Evolutionary conservation across 2,329 filamentous ascomycete species (phyloP), one percentile per base, ranked within the genome.

Genomic region (Ophiosphaerella narmari): DNA sequence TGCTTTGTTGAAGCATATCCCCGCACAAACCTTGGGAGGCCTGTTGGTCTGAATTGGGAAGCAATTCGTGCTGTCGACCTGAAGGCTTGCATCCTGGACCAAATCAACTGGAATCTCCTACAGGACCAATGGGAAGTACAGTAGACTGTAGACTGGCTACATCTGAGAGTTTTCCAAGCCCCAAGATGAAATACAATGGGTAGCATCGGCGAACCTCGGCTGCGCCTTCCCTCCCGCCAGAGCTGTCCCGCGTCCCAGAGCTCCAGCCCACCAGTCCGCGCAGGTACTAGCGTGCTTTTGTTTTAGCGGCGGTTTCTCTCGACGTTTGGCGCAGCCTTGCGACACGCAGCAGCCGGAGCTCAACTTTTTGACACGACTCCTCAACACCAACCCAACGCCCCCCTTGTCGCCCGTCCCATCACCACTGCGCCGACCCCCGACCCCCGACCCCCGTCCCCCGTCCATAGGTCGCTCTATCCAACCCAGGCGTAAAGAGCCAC

Each of bases 11-110:
- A 79, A 57, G 75, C 75, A 68, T 77, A 78, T 48, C 75, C 74
- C 43, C 83, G 80, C 53, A 76, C 72, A 41, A 85, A 71, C 44
- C 80, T 78, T 39, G 86, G 84, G 32, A 87, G 76, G 36, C 81
- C 81, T 43, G 78, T 79, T 36, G 80, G 74, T 9, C 63, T 81
- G 66, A 88, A 82, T 55, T 81, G 81, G 24, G 82, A 82, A 66
- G 83, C 82, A 56, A 84, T 74, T 39, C 89, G 82, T 70, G 84
- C 80, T 66, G 88, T 73, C 61, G 78, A 80, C 62, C 83, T 81
- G 50, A 86, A 72, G 36, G 79, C 68, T 64, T 82, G 83, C 72
- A 75, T 75, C 1, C 14, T 60, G 53, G 24, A 13, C 43, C 41
- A 54, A n/a, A 23, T 42, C 23, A 56, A 52, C 54, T 49, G 51